phyloP scores from a whole-genome alignment of 1,284 basidiomycete species.

The Porodaedalea pini region DNA sequence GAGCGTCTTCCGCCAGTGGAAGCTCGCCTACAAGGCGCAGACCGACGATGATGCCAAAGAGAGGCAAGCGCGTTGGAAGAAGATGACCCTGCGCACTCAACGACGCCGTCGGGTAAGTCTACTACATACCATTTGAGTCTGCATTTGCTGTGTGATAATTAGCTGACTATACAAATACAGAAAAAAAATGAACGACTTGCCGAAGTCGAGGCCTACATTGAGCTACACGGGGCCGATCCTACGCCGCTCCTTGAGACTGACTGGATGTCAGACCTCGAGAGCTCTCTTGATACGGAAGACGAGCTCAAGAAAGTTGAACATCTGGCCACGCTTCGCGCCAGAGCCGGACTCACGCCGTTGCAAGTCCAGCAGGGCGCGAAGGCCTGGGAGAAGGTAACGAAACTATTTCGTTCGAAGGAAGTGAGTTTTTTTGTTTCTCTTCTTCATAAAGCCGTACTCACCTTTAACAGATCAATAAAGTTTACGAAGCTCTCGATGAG shows the following conservation, averaged over 20 bases:
- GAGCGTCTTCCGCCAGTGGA: neutral
- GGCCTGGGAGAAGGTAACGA: neutral
- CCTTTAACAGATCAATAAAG: neutral
- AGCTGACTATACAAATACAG: neutral
- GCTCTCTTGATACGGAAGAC: neutral
- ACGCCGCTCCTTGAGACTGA: neutral
- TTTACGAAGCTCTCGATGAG: slow-evolving; percentile 3
- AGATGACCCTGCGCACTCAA: neutral
- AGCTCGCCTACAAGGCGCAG: neutral
- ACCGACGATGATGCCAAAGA: neutral
- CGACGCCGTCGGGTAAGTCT: neutral
- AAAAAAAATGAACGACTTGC: neutral
- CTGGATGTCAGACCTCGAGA: neutral
- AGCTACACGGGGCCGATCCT: neutral
- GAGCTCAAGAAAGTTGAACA: neutral
- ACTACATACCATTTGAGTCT: too few relatives aligned
- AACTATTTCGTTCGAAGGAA: neutral
- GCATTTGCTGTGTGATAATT: neutral
- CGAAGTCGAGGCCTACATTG: neutral
- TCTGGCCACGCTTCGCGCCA: neutral
- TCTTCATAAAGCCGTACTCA: neutral
- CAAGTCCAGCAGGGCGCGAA: neutral
- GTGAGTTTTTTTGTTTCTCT: neutral
- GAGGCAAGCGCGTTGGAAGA: neutral
- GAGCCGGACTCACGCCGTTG: neutral